These are phyloP conservation scores for Manihot esculenta DNA, from an alignment of 441 rosid genomes.

Conservation along the genomic window DNA sequence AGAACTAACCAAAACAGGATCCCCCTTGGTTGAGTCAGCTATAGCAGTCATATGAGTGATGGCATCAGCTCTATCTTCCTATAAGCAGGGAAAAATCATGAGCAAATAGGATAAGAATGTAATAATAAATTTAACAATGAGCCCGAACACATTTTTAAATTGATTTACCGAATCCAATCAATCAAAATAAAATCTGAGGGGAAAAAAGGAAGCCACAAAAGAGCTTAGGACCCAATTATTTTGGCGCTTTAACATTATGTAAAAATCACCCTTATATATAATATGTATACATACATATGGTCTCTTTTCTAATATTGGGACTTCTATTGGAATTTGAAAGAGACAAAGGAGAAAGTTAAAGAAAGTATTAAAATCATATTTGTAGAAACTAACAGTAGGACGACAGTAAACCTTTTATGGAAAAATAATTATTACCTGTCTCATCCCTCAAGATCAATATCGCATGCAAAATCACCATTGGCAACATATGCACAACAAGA, in stretches of 20 bases:
- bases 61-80: slow-evolving; percentile 61
- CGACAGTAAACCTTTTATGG: background rate
- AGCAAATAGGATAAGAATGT: slow-evolving; percentile 2
- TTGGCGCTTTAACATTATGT: no score
- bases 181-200: background rate
- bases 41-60: slow-evolving; percentile 44
- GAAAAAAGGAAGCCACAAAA: background rate
- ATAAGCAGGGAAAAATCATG: slow-evolving; percentile 24
- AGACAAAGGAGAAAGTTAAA: background rate
- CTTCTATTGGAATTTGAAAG: background rate
- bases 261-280: no score
- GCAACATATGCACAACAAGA: background rate
- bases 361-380: background rate
- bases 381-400: background rate
- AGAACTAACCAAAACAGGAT: slow-evolving; percentile 51
- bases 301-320: background rate
- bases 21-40: slow-evolving; percentile 45
- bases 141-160: background rate
- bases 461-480: background rate
- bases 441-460: background rate
- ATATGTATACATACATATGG: no score
- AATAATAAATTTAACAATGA: background rate
- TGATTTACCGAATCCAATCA: background rate
- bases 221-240: no score
- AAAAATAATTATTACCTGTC: background rate